Conservation (phyloP, 805 yeast genomes). For the Lipomyces sp. region DNA sequence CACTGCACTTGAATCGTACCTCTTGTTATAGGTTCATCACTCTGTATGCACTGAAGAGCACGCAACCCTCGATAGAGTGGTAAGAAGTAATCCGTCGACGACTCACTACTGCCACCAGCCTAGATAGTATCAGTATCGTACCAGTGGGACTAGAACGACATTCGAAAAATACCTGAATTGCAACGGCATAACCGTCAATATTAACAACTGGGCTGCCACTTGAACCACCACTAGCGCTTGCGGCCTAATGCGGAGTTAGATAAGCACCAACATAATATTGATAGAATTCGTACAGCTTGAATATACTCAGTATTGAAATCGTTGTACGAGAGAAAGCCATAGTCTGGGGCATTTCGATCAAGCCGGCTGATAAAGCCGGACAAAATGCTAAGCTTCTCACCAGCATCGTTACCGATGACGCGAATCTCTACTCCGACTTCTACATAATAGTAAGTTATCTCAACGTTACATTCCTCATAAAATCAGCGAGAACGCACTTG, state of each 20-base stretch:
- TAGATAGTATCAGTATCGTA: conserved; percentile 49
- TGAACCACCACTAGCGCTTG: conserved; percentile 94
- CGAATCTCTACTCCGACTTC: conserved; percentile 91
- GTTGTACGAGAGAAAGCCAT: conserved; percentile 83
- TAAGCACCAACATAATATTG: neutral
- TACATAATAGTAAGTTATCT: conserved; percentile 50
- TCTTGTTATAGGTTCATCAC: conserved; percentile 64
- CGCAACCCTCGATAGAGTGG: conserved; percentile 84
- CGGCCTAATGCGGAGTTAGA: conserved; percentile 55
- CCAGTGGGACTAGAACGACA: neutral
- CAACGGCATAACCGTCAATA: conserved; percentile 83
- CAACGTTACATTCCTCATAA: neutral
- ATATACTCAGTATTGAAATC: conserved; percentile 46
- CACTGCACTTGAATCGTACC: conserved; percentile 94
- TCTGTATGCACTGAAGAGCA: conserved; percentile 76
- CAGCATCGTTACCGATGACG: conserved; percentile 96
- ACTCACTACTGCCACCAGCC: conserved; percentile 91
- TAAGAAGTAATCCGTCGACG: conserved; percentile 89
- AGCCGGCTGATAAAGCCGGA: conserved; percentile 82
- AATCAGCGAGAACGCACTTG: conserved; percentile 11
- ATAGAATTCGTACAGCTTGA: conserved; percentile 21
- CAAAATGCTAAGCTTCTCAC: conserved; percentile 86
- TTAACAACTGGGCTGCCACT: conserved; percentile 97
- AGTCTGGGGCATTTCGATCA: conserved; percentile 94
- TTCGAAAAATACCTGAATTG: conserved; percentile 49